A percentile compares a stretch with the other conserved stretches of the same genome.
phyloP scores from a whole-genome alignment of 345 rosid species.

The Populus ilicifolia region DNA sequence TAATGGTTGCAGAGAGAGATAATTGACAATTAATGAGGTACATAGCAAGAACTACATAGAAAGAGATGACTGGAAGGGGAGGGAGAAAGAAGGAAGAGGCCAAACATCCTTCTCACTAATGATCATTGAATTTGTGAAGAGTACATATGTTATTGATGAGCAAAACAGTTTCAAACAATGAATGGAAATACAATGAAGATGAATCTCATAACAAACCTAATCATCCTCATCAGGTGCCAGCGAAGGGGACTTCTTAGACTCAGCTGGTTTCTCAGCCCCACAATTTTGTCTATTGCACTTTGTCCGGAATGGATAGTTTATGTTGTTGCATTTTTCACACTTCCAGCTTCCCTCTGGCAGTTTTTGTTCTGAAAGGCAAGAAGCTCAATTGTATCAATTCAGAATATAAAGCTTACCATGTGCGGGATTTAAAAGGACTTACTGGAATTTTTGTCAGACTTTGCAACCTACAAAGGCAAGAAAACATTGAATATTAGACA shows the following conservation, averaged over 20 bases:
- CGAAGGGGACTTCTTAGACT: conserved; percentile 59
- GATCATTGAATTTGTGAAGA: conserved; percentile 21
- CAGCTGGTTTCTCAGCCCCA: conserved; percentile 89
- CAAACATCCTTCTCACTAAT: conserved; percentile 21
- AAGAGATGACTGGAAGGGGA: neutral
- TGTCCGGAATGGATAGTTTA: conserved; percentile 93
- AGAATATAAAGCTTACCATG: conserved; percentile 10
- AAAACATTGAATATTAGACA: conserved; percentile 6
- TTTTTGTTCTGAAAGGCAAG: conserved; percentile 66
- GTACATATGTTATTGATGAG: conserved; percentile 25
- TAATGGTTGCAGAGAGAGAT: conserved; percentile 38
- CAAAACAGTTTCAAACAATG: conserved; percentile 25
- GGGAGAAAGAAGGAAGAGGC: neutral
- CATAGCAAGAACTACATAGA: conserved; percentile 8
- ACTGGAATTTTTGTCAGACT: conserved; percentile 75
- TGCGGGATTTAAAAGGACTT: conserved; percentile 32
- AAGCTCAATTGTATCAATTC: conserved; percentile 16
- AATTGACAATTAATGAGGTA: conserved; percentile 24
- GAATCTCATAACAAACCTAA: conserved; percentile 66
- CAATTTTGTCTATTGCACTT: conserved; percentile 98
- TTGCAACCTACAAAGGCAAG: conserved; percentile 56
- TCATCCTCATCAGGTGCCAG: conserved; percentile 61
- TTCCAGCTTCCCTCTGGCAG: conserved; percentile 99
- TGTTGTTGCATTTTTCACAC: conserved; percentile 91
- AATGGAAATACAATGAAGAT: conserved; percentile 31